Evolutionary conservation across 768 basidiomycete genomes (phyloP).

Genomic region (Saitozyma podzolica): DNA sequence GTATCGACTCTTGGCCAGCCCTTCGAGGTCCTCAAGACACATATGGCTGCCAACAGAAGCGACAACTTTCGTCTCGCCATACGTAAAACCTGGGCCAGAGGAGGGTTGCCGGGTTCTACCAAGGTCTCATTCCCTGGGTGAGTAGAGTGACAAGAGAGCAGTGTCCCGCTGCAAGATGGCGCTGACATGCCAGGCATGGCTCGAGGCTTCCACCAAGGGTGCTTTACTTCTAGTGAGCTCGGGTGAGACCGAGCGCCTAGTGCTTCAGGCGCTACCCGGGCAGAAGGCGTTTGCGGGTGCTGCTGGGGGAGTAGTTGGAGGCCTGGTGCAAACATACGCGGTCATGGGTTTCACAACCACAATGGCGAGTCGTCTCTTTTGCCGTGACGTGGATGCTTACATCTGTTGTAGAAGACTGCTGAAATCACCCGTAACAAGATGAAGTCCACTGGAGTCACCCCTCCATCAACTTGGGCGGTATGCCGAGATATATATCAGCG

Average conservation of each 20-base stretch:
- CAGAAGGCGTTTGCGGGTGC: not conserved
- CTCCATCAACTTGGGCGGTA: not conserved
- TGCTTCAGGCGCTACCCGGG: not conserved
- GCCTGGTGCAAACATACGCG: not conserved
- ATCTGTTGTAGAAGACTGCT: not conserved
- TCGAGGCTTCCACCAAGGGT: conserved; percentile 3
- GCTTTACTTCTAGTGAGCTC: not conserved
- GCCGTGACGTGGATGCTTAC: not conserved
- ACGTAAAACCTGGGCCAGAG: not conserved
- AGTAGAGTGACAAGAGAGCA: not conserved
- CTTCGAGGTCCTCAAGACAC: conserved; percentile 3
- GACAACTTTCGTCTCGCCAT: not conserved
- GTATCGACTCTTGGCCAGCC: conserved; percentile 1
- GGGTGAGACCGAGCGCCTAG: not conserved
- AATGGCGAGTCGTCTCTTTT: not conserved
- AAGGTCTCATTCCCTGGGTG: conserved; percentile 5
- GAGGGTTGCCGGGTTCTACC: not conserved
- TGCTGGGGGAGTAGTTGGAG: conserved; percentile 3
- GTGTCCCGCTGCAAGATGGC: not conserved
- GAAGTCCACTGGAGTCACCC: not conserved
- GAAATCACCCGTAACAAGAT: conserved; percentile 2
- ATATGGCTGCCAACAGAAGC: not conserved
- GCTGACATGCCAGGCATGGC: not conserved
- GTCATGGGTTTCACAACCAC: conserved; percentile 5
- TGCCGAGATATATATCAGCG: not conserved